phyloP scores from a whole-genome alignment of 139 green algal species.

The Micractinium sp. region DNA sequence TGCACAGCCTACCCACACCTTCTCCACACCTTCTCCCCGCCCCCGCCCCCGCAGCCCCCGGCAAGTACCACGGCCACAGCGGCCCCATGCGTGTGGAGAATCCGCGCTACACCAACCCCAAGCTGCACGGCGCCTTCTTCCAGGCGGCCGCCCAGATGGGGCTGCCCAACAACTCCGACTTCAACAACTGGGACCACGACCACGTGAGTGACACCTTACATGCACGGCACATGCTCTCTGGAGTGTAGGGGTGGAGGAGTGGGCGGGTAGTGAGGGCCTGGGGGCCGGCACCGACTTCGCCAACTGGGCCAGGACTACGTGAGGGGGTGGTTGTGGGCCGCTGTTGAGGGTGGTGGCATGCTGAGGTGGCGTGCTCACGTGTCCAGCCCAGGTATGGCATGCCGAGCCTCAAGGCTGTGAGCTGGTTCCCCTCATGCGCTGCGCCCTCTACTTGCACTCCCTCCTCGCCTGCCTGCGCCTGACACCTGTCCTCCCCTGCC shows the following conservation, averaged over 20 bases:
- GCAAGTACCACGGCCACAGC: slow-evolving; percentile 58
- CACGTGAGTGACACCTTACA: slow-evolving; percentile 63
- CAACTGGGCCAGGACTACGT: too few relatives aligned
- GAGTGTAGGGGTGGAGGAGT: too few relatives aligned
- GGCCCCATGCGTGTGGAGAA: slow-evolving; percentile 82
- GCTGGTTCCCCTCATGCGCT: too few relatives aligned
- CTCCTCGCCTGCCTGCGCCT: background rate
- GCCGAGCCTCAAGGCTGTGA: too few relatives aligned
- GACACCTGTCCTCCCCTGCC: background rate
- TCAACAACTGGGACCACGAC: slow-evolving; percentile 85
- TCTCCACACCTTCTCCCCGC: background rate
- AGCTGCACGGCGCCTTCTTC: slow-evolving; percentile 83
- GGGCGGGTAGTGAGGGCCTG: too few relatives aligned
- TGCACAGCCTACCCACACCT: background rate
- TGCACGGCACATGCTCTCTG: too few relatives aligned
- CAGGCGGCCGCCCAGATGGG: slow-evolving; percentile 66
- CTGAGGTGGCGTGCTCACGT: too few relatives aligned
- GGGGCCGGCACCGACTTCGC: too few relatives aligned
- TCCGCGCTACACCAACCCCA: slow-evolving; percentile 59
- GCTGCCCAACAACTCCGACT: slow-evolving; percentile 79
- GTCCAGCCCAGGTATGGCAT: too few relatives aligned
- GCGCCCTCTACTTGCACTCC: background rate
- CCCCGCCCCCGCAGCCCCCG: background rate
- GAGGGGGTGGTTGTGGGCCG: too few relatives aligned
- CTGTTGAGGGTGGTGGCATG: too few relatives aligned